These are phyloP conservation scores for Taphrina wiesneri DNA, from an alignment of 1,139 yeast species.

Conservation along the genomic window DNA sequence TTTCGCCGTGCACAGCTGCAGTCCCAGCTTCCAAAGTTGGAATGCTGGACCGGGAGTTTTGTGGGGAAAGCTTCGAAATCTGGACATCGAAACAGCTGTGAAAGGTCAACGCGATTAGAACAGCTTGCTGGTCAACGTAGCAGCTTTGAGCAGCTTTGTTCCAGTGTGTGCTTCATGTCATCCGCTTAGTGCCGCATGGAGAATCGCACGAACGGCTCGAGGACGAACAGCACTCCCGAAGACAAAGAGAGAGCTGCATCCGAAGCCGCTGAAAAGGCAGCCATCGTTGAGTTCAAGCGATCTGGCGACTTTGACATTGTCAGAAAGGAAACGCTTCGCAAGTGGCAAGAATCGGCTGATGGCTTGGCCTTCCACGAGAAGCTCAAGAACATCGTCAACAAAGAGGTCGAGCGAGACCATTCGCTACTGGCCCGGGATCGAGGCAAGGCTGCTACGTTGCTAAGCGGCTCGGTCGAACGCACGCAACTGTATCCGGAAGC, in stretches of 20 bases:
- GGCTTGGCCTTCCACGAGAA: constrained; percentile 21
- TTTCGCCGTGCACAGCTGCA: too few relatives aligned
- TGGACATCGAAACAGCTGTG: too few relatives aligned
- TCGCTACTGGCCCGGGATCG: constrained; percentile 28
- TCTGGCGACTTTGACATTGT: constrained; percentile 29
- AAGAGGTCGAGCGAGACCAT: constrained; percentile 24
- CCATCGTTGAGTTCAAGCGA: constrained; percentile 23
- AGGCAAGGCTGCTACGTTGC: constrained; percentile 31
- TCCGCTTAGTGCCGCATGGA: neutral
- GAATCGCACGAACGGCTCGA: neutral
- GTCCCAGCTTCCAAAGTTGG: too few relatives aligned
- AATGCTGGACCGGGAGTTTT: too few relatives aligned
- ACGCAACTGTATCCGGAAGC: constrained; percentile 26
- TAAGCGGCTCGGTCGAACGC: constrained; percentile 32
- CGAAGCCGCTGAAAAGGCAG: constrained; percentile 17
- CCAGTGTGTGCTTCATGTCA: too few relatives aligned
- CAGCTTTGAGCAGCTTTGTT: too few relatives aligned
- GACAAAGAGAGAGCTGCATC: neutral
- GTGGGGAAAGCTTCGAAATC: too few relatives aligned
- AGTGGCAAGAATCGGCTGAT: constrained; percentile 17
- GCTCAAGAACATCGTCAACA: constrained; percentile 19
- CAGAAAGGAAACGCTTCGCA: constrained; percentile 7
- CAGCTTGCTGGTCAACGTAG: neutral
- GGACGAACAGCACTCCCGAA: neutral
- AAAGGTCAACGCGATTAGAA: too few relatives aligned